These are phyloP conservation scores for Thelonectria discophora DNA, from an alignment of 2,329 filamentous ascomycete genomes.

Conservation along the genomic window DNA sequence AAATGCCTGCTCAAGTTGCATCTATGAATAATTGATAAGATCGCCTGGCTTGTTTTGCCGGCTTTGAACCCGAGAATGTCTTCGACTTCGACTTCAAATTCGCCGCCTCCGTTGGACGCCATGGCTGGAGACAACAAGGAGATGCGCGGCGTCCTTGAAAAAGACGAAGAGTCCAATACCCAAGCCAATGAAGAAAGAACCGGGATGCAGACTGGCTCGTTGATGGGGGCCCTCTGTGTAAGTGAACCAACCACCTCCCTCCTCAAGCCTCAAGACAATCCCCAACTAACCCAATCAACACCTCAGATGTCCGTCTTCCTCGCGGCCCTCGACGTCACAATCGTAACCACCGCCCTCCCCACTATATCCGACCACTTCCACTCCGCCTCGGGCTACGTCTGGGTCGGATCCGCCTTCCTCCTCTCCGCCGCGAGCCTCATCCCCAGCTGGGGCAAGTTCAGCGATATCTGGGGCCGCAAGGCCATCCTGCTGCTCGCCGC, in stretches of 20 bases:
- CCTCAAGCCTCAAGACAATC: neutral
- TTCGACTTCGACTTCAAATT: neutral
- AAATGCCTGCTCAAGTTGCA: too few species aligned
- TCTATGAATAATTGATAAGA: neutral
- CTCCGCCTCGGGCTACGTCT: conserved; percentile 72
- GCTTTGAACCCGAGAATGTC: neutral
- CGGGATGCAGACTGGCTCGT: neutral
- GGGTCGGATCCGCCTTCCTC: conserved; percentile 75
- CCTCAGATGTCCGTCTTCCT: conserved; percentile 7
- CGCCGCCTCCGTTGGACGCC: neutral
- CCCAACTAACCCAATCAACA: neutral
- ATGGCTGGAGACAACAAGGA: neutral
- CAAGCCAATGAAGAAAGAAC: neutral
- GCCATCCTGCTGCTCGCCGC: conserved; percentile 57
- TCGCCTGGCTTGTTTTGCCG: neutral
- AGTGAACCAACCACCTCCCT: neutral
- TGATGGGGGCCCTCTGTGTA: conserved; percentile 5
- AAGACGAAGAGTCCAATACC: neutral
- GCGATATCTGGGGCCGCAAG: conserved; percentile 65
- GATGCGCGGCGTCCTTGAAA: neutral
- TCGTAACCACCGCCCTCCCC: conserved; percentile 45
- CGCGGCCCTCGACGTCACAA: conserved; percentile 6
- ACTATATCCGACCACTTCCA: conserved; percentile 66
- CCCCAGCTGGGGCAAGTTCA: conserved; percentile 71
- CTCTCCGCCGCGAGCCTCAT: conserved; percentile 69